Evolutionary conservation across 148 eudicot genomes (phyloP), one percentile per base, ranked within the genome.

Genomic region (Amaranthus palmeri): DNA sequence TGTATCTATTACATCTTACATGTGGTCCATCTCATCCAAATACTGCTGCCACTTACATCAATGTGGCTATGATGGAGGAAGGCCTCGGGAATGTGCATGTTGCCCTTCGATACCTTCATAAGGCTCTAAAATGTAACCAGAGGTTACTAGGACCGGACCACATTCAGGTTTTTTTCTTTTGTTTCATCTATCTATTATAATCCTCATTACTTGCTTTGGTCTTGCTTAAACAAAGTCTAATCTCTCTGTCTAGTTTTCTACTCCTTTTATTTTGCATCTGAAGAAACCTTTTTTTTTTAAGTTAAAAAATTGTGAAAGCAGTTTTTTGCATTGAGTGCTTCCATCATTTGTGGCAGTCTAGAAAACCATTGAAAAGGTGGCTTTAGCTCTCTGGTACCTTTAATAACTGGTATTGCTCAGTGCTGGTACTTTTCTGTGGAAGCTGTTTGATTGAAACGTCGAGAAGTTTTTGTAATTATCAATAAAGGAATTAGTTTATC

Each of bases 51-150:
- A 96, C 99, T 53, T 96, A 96, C 75, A 96, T 96, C 57, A 96
- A 96, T 79, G 97, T 96, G 74, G 99, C 99, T 75, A 96, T 96
- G 99, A 96, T 96, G 99, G 99, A 96, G 86, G 99, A 96, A 87
- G 99, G 99, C 80, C 86, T 96, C 50, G 99, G 99, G 66, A 96
- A 96, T 77, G 99, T 96, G 82, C 99, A 96, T 75, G 86, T 92
- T 74, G 99, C 99, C 71, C 97, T 96, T 70, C 82, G 99, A 85
- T 96, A 96, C 80, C 96, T 96, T 71, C 99, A 96, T 69, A 96
- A 96, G 89, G 99, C 99, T 77, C 85, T 96, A 44, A 96, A 96
- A 75, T 96, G 99, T 73, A 96, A 96, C 85, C 97, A 96, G 80
- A 87, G 83, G 86, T 82, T 96, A 83, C 96, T 96, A 72, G 99